phyloP scores from a whole-genome alignment of 192 early-diverging fungal genomes.

The Podila epicladia region DNA sequence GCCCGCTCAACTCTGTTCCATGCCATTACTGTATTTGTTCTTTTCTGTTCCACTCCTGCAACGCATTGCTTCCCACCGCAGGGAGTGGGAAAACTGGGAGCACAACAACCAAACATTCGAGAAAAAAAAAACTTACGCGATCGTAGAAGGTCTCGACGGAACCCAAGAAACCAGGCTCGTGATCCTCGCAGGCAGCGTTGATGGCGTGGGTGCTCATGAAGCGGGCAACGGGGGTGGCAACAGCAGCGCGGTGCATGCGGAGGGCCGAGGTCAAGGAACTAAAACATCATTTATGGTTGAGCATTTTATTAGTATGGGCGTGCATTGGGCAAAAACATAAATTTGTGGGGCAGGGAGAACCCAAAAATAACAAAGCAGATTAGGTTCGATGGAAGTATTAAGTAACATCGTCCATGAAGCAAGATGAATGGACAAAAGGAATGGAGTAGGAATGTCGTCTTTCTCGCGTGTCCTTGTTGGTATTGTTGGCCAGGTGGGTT shows the following conservation, averaged over 20 bases:
- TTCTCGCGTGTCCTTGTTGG: no score
- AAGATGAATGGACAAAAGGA: not conserved
- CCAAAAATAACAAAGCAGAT: no score
- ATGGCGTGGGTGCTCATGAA: conserved; percentile 56
- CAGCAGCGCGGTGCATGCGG: conserved; percentile 38
- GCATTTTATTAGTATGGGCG: not conserved
- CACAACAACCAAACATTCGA: no score
- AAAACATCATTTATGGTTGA: not conserved
- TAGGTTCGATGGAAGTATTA: no score
- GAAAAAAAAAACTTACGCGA: conserved; percentile 37
- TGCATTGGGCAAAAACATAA: not conserved
- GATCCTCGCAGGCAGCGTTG: conserved; percentile 64
- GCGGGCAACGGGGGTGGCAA: conserved; percentile 17
- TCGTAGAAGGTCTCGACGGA: conserved; percentile 80
- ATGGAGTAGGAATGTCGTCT: not conserved
- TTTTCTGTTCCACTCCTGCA: no score
- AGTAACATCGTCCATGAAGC: no score
- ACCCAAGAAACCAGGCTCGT: conserved; percentile 78
- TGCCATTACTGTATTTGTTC: no score
- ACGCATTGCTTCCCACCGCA: no score
- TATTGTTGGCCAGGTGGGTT: not conserved
- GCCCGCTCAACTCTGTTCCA: not conserved
- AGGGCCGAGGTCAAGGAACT: conserved; percentile 43
- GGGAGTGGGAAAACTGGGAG: no score
- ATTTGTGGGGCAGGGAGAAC: no score